Evolutionary conservation across 192 early-diverging fungal species (phyloP).

Genomic region (Lobosporangium transversale): DNA sequence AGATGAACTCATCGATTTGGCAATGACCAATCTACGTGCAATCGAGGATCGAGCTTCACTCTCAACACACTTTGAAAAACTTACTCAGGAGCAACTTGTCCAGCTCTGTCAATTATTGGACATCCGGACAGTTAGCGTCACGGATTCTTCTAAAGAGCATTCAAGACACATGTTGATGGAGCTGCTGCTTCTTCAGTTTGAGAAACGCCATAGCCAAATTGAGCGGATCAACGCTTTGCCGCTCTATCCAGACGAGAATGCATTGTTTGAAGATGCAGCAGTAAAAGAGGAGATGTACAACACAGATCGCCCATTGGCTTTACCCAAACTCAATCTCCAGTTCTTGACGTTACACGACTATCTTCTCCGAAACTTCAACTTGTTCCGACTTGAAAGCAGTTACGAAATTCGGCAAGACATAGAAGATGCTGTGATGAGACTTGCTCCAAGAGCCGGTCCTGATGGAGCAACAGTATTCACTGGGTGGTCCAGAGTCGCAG

Average conservation of each 20-base stretch:
- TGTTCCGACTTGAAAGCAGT: constrained; percentile 85
- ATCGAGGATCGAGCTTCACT: constrained; percentile 67
- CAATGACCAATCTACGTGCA: constrained; percentile 73
- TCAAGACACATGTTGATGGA: constrained; percentile 67
- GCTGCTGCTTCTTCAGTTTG: constrained; percentile 64
- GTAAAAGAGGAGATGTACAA: constrained; percentile 75
- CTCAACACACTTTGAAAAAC: constrained; percentile 62
- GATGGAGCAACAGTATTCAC: constrained; percentile 77
- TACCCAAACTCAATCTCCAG: constrained; percentile 95
- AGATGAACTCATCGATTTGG: constrained; percentile 75
- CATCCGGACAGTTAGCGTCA: constrained; percentile 64
- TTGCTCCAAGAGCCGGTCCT: constrained; percentile 71
- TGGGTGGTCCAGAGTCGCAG: constrained; percentile 95
- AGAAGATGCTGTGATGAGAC: constrained; percentile 84
- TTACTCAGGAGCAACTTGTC: constrained; percentile 58
- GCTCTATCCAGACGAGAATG: constrained; percentile 81
- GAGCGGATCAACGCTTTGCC: constrained; percentile 74
- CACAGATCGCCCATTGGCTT: constrained; percentile 63
- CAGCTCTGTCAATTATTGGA: constrained; percentile 69
- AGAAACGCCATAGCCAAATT: constrained; percentile 72
- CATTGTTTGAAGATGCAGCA: constrained; percentile 76
- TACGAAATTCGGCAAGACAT: constrained; percentile 89
- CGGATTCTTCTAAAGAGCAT: constrained; percentile 25
- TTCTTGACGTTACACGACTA: constrained; percentile 95
- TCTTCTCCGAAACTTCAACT: constrained; percentile 82